phyloP scores from a whole-genome alignment of 1,139 yeast genomes.

The Suhomyces bribrorum region DNA sequence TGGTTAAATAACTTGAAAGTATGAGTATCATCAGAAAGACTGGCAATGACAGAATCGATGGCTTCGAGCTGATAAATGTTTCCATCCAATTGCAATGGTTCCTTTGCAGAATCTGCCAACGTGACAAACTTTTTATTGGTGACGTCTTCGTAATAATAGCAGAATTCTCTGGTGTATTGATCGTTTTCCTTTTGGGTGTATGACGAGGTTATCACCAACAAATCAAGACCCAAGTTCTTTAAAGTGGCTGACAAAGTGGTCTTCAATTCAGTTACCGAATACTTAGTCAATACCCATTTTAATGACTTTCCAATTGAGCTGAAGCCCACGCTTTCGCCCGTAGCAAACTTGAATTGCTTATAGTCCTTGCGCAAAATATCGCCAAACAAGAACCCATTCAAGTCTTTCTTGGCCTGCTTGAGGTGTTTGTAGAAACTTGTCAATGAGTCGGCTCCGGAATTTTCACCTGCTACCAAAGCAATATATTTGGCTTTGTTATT shows the following conservation, averaged over 20 bases:
- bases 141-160: conserved; percentile 32
- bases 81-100: conserved; percentile 16
- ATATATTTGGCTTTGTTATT: background rate
- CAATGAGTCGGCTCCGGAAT: conserved; percentile 1
- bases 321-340: conserved; percentile 58
- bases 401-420: conserved; percentile 59
- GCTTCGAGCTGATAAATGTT: conserved; percentile 15
- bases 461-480: background rate
- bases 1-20: conserved; percentile 49
- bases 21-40: conserved; percentile 2
- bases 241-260: conserved; percentile 39
- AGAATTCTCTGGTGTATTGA: conserved; percentile 59
- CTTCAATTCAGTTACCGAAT: conserved; percentile 35
- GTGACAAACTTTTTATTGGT: conserved; percentile 20
- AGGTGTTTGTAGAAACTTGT: conserved; percentile 39
- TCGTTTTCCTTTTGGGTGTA: conserved; percentile 43
- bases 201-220: conserved; percentile 64
- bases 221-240: conserved; percentile 46
- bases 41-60: conserved; percentile 5
- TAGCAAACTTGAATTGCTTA: conserved; percentile 62
- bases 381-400: conserved; percentile 54
- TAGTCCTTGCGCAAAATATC: conserved; percentile 82
- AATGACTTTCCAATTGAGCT: conserved; percentile 72
- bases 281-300: conserved; percentile 50
- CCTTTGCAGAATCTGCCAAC: conserved; percentile 28